Evolutionary conservation across 2,329 filamentous ascomycete species (phyloP).

Genomic region (Zymoseptoria tritici): DNA sequence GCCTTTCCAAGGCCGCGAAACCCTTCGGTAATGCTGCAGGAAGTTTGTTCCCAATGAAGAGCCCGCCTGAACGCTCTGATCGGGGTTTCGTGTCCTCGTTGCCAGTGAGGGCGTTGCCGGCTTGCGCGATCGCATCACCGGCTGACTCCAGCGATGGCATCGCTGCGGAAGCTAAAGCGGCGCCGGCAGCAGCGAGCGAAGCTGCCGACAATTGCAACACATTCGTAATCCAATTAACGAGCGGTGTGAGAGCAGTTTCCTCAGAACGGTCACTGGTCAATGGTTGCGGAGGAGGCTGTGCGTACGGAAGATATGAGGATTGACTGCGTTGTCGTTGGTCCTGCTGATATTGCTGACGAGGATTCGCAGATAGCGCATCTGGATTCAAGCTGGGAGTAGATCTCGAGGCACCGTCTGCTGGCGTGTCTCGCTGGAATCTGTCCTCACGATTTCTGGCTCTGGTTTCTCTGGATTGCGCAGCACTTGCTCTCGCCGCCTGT

Average conservation of each 20-base stretch:
- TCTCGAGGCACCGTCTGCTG: not conserved
- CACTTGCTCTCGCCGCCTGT: conserved; percentile 29
- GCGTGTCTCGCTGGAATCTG: conserved; percentile 1
- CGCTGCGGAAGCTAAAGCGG: conserved; percentile 9
- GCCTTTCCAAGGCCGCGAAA: conserved; percentile 24
- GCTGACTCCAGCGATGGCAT: not conserved
- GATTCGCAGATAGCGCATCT: not conserved
- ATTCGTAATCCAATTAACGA: conserved; percentile 18
- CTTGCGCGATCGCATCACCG: not conserved
- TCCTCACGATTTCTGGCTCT: conserved; percentile 28
- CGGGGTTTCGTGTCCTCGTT: conserved; percentile 8
- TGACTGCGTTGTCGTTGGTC: not conserved
- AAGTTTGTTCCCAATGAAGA: conserved; percentile 14
- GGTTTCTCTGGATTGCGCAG: conserved; percentile 27
- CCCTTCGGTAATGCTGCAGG: conserved; percentile 28
- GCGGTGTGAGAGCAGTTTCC: conserved; percentile 12
- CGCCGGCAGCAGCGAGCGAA: conserved; percentile 11
- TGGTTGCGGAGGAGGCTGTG: not conserved
- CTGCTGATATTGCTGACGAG: conserved; percentile 1
- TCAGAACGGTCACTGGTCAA: conserved; percentile 1
- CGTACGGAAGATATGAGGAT: not conserved
- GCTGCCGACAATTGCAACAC: conserved; percentile 17
- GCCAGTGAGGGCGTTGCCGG: conserved; percentile 12
- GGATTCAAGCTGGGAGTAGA: not conserved
- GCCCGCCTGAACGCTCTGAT: conserved; percentile 3